Conservation (phyloP, 2,329 filamentous ascomycete genomes). For the Aspergillus fischeri region DNA sequence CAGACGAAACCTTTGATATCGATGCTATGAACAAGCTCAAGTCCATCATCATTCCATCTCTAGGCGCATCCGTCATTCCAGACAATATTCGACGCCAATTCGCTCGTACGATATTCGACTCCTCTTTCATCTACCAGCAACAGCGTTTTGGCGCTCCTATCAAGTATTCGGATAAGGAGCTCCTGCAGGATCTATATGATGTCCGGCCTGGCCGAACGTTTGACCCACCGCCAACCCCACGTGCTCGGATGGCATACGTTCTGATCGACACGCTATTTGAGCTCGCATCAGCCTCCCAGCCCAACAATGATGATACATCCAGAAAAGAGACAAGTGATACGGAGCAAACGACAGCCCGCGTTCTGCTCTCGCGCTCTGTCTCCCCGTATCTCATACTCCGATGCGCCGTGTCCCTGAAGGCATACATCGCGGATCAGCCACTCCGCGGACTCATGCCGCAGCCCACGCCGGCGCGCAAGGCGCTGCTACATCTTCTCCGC, state of each 20-base stretch:
- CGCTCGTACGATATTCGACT: conserved; percentile 71
- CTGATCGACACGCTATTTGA: conserved; percentile 76
- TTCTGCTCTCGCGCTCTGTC: conserved; percentile 67
- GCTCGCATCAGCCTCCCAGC: conserved; percentile 52
- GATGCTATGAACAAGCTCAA: conserved; percentile 64
- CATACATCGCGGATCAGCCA: conserved; percentile 88
- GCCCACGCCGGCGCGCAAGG: conserved; percentile 73
- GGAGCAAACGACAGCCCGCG: conserved; percentile 37
- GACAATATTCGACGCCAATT: conserved; percentile 67
- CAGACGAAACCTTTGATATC: conserved; percentile 81
- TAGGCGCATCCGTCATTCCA: conserved; percentile 63
- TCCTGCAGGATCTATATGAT: conserved; percentile 60
- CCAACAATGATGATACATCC: not conserved
- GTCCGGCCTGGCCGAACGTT: conserved; percentile 69
- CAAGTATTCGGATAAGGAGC: conserved; percentile 41
- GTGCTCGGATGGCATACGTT: conserved; percentile 71
- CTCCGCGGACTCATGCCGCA: conserved; percentile 85
- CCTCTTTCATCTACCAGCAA: conserved; percentile 72
- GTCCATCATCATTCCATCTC: conserved; percentile 64
- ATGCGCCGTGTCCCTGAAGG: conserved; percentile 72
- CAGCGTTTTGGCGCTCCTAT: conserved; percentile 59
- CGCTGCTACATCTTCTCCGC: conserved; percentile 68
- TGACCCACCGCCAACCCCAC: conserved; percentile 59
- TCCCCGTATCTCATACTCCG: conserved; percentile 80
- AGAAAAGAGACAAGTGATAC: conserved; percentile 12